Conservation (phyloP, 768 basidiomycete genomes). For the Termitomyces eurrhizus region DNA sequence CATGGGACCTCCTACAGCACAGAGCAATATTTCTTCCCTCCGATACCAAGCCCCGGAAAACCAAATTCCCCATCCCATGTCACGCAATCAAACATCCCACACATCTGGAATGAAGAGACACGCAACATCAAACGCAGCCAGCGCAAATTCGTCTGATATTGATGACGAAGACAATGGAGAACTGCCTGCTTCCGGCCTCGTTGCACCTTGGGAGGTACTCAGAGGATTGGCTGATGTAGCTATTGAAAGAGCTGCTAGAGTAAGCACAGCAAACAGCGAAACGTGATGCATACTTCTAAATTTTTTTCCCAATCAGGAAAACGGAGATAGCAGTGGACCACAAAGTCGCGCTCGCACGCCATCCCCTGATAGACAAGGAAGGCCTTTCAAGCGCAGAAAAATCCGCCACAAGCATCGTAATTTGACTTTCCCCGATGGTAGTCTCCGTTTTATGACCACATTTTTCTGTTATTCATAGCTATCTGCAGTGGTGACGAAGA, state of each 20-base stretch:
- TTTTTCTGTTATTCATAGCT: constrained; percentile 11
- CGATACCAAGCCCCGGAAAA: constrained; percentile 52
- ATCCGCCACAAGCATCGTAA: constrained; percentile 59
- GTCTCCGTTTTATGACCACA: constrained; percentile 2
- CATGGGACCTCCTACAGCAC: constrained; percentile 43
- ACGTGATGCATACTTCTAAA: constrained; percentile 3
- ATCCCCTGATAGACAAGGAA: constrained; percentile 64
- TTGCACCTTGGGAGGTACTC: constrained; percentile 85
- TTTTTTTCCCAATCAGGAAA: constrained; percentile 48
- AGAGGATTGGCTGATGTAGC: constrained; percentile 80
- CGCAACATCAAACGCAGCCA: constrained; percentile 65
- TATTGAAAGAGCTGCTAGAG: constrained; percentile 74
- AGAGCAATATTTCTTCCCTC: constrained; percentile 52
- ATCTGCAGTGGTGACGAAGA: constrained; percentile 74
- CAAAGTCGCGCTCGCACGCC: constrained; percentile 72
- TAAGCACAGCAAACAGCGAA: constrained; percentile 24
- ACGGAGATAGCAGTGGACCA: constrained; percentile 72
- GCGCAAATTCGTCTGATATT: constrained; percentile 79
- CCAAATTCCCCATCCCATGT: constrained; percentile 26
- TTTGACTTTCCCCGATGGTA: constrained; percentile 78
- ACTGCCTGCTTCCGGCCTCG: constrained; percentile 74
- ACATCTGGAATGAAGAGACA: constrained; percentile 52
- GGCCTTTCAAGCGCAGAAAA: constrained; percentile 71
- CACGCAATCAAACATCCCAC: constrained; percentile 35
- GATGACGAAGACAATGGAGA: constrained; percentile 82